Conservation (phyloP, 2,329 filamentous ascomycete genomes). For the Ophiostoma sp. region DNA sequence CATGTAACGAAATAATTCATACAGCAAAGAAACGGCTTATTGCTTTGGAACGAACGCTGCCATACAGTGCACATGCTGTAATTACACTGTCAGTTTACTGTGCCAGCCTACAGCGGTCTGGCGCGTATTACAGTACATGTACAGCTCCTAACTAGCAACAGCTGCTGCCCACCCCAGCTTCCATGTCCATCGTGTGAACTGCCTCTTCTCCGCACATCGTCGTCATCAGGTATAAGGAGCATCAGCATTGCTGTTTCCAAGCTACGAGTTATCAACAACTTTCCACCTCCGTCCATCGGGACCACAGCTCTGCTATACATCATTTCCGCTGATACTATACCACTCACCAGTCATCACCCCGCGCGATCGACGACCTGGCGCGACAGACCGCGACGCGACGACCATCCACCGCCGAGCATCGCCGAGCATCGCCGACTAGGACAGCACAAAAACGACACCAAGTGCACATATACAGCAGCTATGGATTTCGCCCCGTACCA, state of each 20-base stretch:
- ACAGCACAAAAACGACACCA: not conserved
- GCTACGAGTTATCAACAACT: not conserved
- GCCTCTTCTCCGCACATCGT: constrained; percentile 20
- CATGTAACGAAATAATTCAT: not conserved
- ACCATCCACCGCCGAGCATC: not conserved
- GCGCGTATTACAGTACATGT: not conserved
- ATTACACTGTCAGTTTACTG: constrained; percentile 4
- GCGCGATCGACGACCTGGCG: not conserved
- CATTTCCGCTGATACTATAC: not conserved
- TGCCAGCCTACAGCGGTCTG: constrained; percentile 17
- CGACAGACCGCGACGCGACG: constrained; percentile 4
- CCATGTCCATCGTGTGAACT: constrained; percentile 4
- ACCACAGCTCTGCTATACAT: not conserved
- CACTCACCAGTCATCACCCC: not conserved
- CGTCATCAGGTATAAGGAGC: constrained; percentile 12
- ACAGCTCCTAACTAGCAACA: constrained; percentile 12
- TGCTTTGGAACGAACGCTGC: not conserved
- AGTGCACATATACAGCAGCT: not conserved
- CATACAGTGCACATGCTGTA: not conserved
- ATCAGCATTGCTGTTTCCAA: not conserved
- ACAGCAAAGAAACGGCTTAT: no score
- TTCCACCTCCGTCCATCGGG: not conserved
- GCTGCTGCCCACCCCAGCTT: constrained; percentile 13
- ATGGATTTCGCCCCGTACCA: constrained; percentile 99
- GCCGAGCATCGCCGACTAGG: not conserved